These are phyloP conservation scores for Sequoia sempervirens DNA, from an alignment of 75 land plant genomes.

Conservation along the genomic window DNA sequence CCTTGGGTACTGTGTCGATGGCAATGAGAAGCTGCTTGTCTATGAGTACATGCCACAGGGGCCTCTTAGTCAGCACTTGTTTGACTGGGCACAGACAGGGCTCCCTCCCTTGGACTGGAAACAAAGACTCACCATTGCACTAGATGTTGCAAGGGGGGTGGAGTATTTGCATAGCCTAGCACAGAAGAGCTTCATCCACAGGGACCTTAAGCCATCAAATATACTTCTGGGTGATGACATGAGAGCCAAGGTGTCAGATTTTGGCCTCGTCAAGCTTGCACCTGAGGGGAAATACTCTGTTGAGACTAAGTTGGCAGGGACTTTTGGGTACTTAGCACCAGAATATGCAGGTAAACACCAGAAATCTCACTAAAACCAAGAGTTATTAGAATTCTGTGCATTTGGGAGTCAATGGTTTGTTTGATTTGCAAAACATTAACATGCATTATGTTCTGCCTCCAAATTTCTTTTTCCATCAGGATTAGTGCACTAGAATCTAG, in stretches of 20 bases:
- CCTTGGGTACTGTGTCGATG: slow-evolving; percentile 69
- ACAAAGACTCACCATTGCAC: slow-evolving; percentile 60
- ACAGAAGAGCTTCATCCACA: slow-evolving; percentile 57
- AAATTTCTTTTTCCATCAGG: no score
- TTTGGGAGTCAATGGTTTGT: no score
- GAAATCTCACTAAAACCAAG: no score
- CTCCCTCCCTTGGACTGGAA: slow-evolving; percentile 62
- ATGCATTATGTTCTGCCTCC: no score
- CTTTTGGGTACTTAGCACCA: slow-evolving; percentile 82
- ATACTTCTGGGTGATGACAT: slow-evolving; percentile 44
- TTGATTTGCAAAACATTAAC: no score
- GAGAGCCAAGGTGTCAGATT: slow-evolving; percentile 77
- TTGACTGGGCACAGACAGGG: slow-evolving; percentile 44
- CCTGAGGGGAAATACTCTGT: slow-evolving; percentile 60
- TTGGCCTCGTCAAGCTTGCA: slow-evolving; percentile 74
- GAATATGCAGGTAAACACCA: slow-evolving; percentile 67
- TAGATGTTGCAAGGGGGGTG: slow-evolving; percentile 68
- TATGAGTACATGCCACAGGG: slow-evolving; percentile 49
- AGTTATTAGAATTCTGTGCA: no score
- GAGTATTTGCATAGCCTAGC: slow-evolving; percentile 57
- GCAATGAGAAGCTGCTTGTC: slow-evolving; percentile 50
- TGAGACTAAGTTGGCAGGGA: slow-evolving; percentile 76
- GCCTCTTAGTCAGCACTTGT: slow-evolving; percentile 48
- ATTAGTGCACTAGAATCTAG: no score
- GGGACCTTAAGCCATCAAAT: slow-evolving; percentile 57